Percentiles rank a stretch among this genome's conserved stretches.
Conservation (phyloP, 2,329 filamentous ascomycete genomes). For the Sarocladium brachiariae region DNA sequence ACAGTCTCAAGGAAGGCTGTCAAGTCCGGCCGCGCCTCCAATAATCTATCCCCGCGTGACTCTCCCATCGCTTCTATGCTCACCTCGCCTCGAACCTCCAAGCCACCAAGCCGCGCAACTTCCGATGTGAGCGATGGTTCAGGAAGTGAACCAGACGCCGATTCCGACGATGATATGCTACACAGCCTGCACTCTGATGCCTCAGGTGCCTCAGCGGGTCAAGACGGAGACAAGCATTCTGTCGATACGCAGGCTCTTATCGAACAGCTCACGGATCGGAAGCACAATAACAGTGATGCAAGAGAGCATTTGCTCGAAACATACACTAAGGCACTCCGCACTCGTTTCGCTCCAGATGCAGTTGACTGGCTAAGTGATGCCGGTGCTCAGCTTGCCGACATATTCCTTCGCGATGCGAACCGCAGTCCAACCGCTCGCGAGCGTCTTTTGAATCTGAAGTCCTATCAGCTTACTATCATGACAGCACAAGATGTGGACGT, state of each 20-base stretch:
- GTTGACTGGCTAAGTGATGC: slow-evolving; percentile 47
- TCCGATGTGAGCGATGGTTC: slow-evolving; percentile 53
- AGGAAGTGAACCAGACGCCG: slow-evolving; percentile 34
- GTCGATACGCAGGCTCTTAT: slow-evolving; percentile 60
- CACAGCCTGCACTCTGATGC: slow-evolving; percentile 38
- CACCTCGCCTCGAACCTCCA: slow-evolving; percentile 52
- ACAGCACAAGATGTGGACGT: slow-evolving; percentile 51
- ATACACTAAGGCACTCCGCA: slow-evolving; percentile 47
- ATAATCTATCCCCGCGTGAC: slow-evolving; percentile 46
- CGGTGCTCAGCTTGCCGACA: slow-evolving; percentile 50
- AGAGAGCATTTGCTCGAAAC: slow-evolving; percentile 44
- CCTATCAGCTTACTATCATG: slow-evolving; percentile 62
- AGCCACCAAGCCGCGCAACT: slow-evolving; percentile 52
- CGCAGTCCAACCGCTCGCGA: slow-evolving; percentile 63
- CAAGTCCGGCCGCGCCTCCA: slow-evolving; percentile 51
- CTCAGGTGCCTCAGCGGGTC: slow-evolving; percentile 32
- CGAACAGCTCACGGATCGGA: slow-evolving; percentile 64
- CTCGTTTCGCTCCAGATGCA: slow-evolving; percentile 24
- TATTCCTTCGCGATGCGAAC: slow-evolving; percentile 65
- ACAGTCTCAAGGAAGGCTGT: slow-evolving; percentile 63
- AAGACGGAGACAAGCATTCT: slow-evolving; percentile 53
- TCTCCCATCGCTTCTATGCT: slow-evolving; percentile 53
- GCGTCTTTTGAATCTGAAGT: slow-evolving; percentile 62
- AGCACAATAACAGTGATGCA: slow-evolving; percentile 66
- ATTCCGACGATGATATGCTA: slow-evolving; percentile 35